Evolutionary conservation across 495 filamentous ascomycete genomes (phyloP), one percentile per base, ranked within the genome.

Genomic region (Penicillium arizonense): DNA sequence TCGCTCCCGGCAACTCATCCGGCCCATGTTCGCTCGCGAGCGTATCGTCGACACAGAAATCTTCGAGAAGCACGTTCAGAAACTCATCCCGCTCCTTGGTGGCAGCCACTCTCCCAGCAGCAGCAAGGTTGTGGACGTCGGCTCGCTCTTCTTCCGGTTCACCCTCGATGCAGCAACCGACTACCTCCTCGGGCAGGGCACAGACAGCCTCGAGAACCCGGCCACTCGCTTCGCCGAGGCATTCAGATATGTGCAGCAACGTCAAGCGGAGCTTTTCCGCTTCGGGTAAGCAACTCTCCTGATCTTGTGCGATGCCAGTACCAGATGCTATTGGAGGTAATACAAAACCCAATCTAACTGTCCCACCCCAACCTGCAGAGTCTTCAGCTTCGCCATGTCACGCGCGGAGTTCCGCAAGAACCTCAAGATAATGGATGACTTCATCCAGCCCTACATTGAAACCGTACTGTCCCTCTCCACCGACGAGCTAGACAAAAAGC

Each of bases 111-210:
- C 64, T 8, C 61, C 67, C 2, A 41, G 75, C 24, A 71, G 78
- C 32, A 80, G 78, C 33, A 72, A 69, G 37, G 75, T 79, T 2
- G 75, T 91, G 18, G 83, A 95, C 64, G 78, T 93, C 32, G 77
- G 78, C 28, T 80, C 85, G 8, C 73, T 92, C 16, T 86, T 93
- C 66, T 92, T 89, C 74, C 81, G 89, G 8, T 89, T 86, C 57
- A 92, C 90, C 1, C 75, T 97, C 9, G 91, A 97, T 65, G 75
- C 85, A 2, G 84, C 89, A 2, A 94, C 91, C 12, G 88, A 93
- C 51, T 96, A 94, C 63, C 72, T 97, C 32, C 79, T 96, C n/a
- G 92, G 92, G 12, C 73, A 85, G 42, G 82, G 84, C 45, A 83
- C 89, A 12, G 78, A 87, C 53, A 90, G 84, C 57, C 74, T 92